Evolutionary conservation across 2,329 filamentous ascomycete genomes (phyloP).

Genomic region (Paecilomyces dactylethromorphus): DNA sequence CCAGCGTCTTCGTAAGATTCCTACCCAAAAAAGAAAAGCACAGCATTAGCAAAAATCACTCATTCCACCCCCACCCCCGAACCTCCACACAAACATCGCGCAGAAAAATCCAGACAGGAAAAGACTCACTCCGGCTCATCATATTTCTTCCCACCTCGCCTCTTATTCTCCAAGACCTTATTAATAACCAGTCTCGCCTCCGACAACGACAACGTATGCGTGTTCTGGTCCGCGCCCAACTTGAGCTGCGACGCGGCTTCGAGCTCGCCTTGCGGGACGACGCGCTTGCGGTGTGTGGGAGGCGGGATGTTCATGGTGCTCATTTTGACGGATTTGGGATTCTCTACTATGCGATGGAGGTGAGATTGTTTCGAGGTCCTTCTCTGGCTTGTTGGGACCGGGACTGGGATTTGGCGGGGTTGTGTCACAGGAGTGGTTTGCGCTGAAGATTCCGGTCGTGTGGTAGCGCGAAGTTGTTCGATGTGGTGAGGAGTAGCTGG

Average conservation of each 20-base stretch:
- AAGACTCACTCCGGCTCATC: constrained; percentile 71
- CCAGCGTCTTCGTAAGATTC: constrained; percentile 78
- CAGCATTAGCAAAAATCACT: neutral
- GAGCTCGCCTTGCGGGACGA: constrained; percentile 57
- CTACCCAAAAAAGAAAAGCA: constrained; percentile 11
- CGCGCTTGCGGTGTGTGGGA: constrained; percentile 35
- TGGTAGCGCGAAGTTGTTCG: neutral
- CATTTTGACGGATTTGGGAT: constrained; percentile 14
- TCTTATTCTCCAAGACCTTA: constrained; percentile 74
- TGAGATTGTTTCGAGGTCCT: too few relatives aligned
- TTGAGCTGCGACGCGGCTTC: constrained; percentile 75
- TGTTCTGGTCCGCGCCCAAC: constrained; percentile 88
- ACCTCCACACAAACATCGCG: neutral
- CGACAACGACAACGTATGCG: constrained; percentile 84
- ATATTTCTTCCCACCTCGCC: constrained; percentile 71
- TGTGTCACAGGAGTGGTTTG: too few relatives aligned
- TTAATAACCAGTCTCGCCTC: constrained; percentile 90
- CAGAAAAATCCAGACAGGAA: neutral
- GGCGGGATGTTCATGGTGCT: constrained; percentile 28
- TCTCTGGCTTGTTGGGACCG: too few relatives aligned
- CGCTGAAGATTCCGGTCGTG: neutral
- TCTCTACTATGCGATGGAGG: neutral
- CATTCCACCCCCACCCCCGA: too few relatives aligned
- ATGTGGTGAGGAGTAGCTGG: neutral
- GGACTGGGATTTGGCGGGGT: too few relatives aligned